phyloP scores from a whole-genome alignment of 352 stramenopile genomes.

The Globisporangium radiosum region DNA sequence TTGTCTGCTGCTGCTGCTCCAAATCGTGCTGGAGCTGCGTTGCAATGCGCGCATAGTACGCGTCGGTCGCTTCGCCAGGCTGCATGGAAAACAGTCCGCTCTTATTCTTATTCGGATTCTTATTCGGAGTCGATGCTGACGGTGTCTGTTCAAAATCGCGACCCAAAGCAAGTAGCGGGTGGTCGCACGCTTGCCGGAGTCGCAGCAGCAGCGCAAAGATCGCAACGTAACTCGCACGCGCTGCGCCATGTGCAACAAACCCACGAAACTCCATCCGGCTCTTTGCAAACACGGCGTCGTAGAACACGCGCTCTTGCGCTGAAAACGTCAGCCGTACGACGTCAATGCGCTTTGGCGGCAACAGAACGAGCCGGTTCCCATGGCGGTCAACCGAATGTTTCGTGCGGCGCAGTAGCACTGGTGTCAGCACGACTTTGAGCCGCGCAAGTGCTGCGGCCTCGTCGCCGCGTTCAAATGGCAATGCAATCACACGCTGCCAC shows the following conservation, averaged over 20 bases:
- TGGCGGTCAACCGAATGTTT: conserved; percentile 64
- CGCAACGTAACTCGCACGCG: conserved; percentile 76
- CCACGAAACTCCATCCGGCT: conserved; percentile 87
- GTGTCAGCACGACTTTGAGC: conserved; percentile 59
- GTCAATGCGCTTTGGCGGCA: conserved; percentile 70
- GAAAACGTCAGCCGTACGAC: conserved; percentile 69
- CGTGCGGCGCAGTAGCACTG: conserved; percentile 82
- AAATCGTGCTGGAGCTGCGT: conserved; percentile 43
- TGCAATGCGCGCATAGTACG: conserved; percentile 60
- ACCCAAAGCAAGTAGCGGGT: conserved; percentile 81
- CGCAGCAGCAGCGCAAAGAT: conserved; percentile 87
- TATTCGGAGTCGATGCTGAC: background rate
- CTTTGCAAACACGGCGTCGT: conserved; percentile 78
- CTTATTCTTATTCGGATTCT: background rate
- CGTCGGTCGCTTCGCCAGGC: conserved; percentile 40
- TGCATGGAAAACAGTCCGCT: conserved; percentile 35
- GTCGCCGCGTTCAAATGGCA: conserved; percentile 71
- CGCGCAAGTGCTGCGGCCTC: conserved; percentile 46
- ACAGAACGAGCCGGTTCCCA: conserved; percentile 56
- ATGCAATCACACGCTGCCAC: conserved; percentile 80
- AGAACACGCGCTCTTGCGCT: conserved; percentile 73
- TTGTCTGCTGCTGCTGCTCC: conserved; percentile 4
- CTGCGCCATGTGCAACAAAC: conserved; percentile 70
- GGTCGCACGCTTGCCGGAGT: conserved; percentile 87
- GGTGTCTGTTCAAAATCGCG: conserved; percentile 35